Evolutionary conservation across 2,329 filamentous ascomycete genomes (phyloP), one percentile per base, ranked within the genome.

Genomic region (Monosporascus sp.): DNA sequence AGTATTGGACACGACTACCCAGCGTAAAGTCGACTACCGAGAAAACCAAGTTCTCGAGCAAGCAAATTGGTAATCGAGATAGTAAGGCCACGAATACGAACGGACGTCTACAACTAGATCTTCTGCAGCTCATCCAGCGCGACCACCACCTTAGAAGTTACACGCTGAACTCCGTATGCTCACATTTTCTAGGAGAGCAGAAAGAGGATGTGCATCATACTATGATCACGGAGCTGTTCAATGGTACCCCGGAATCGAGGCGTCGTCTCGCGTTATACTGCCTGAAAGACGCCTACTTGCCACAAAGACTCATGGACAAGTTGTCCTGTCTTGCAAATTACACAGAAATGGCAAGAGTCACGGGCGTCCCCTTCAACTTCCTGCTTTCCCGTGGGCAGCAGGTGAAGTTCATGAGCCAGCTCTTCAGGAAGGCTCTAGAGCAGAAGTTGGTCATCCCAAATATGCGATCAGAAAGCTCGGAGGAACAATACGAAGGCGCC

Each of bases 301-400:
- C 94, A 1, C 92, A 97, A 66, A 78, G 95, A 55, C 73, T 99
- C 50, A 92, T 99, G 86, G 94, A 99, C 68, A 99, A 99, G 71
- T 78, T 99, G 26, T 97, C 96, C 67, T 97, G 94, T 72, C 78
- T 99, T n/a, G 89, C 96, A 72, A 99, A 99, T 69, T 97, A 97
- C 66, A 97, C 94, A 0, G 94, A 99, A 74, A 99, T 99, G 94
- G 93, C 94, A 54, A 94, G 94, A 83, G 94, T 99, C 72, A 99
- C 95, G 26, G 94, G 94, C 63, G 93, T 99, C 5, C 94, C 94
- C 0, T 99, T 99, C 78, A 97, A 96, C 68, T 96, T 88, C 66
- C 80, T 99, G 45, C 80, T 99, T 2, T 85, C 94, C 24, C 86
- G 92, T 66, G 94, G 94, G 45, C 94, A 99, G 70, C 95, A 99